These are phyloP conservation scores for Fusarium austroafricanum DNA, from an alignment of 2,329 filamentous ascomycete species.

Conservation along the genomic window DNA sequence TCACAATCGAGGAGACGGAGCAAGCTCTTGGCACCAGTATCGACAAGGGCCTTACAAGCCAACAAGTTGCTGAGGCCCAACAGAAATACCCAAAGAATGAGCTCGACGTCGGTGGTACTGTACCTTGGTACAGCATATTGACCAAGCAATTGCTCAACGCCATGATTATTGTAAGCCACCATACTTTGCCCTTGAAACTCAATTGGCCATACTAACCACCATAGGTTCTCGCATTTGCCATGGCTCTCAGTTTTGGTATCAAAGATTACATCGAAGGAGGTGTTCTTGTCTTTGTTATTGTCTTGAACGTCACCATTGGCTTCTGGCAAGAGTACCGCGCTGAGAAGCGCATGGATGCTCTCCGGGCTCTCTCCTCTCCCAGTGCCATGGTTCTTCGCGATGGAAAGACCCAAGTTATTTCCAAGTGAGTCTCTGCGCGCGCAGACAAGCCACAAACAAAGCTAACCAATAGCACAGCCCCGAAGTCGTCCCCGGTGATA, in stretches of 20 bases:
- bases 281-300: slow-evolving; percentile 74
- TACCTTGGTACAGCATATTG: slow-evolving; percentile 78
- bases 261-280: slow-evolving; percentile 75
- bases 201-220: slow-evolving; percentile 1
- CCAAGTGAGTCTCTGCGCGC: slow-evolving; percentile 60
- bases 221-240: slow-evolving; percentile 81
- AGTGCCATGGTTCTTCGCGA: slow-evolving; percentile 71
- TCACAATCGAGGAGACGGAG: slow-evolving; percentile 71
- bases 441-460: background rate
- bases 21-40: slow-evolving; percentile 70
- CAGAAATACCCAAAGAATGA: slow-evolving; percentile 75
- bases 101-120: slow-evolving; percentile 73
- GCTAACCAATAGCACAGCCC: slow-evolving; percentile 55
- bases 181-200: background rate
- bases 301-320: slow-evolving; percentile 76
- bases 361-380: slow-evolving; percentile 71
- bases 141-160: slow-evolving; percentile 80
- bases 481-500: slow-evolving; percentile 77
- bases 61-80: slow-evolving; percentile 69
- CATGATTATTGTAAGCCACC: slow-evolving; percentile 73
- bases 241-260: slow-evolving; percentile 77
- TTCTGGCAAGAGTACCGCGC: slow-evolving; percentile 74
- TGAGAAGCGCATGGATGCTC: slow-evolving; percentile 74
- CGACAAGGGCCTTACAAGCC: slow-evolving; percentile 73
- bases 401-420: slow-evolving; percentile 66